Conservation (phyloP, 116 monocot genomes). For the Cymodocea nodosa region DNA sequence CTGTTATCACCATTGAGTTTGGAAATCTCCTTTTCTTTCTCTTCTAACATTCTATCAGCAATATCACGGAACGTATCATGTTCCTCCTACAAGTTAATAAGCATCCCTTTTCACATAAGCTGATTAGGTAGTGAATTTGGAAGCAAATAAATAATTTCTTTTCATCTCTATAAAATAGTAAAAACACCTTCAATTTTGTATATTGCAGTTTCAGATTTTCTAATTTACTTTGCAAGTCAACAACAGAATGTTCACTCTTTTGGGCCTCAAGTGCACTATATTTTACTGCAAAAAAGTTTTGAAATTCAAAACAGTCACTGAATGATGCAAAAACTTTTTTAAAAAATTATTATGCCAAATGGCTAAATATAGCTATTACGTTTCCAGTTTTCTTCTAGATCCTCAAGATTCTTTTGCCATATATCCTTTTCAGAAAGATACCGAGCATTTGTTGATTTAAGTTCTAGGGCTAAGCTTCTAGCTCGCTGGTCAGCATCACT, state of each 20-base stretch:
- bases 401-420: constrained; percentile 63
- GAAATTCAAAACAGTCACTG: background rate
- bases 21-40: constrained; percentile 71
- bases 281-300: constrained; percentile 43
- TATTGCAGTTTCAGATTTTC: constrained; percentile 44
- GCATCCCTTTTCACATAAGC: background rate
- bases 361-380: constrained; percentile 24
- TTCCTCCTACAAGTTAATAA: constrained; percentile 58
- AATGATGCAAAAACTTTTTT: background rate
- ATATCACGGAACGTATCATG: constrained; percentile 71
- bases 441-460: constrained; percentile 47
- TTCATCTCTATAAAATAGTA: background rate
- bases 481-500: constrained; percentile 39
- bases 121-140: no score
- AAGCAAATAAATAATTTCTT: no score
- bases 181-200: constrained; percentile 66
- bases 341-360: background rate
- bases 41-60: constrained; percentile 81
- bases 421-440: constrained; percentile 64
- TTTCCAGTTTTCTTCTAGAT: constrained; percentile 76
- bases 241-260: constrained; percentile 18
- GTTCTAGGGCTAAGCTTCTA: constrained; percentile 34
- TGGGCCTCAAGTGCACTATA: constrained; percentile 48
- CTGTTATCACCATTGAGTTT: constrained; percentile 65
- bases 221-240: constrained; percentile 36